These are phyloP conservation scores for Alliaria petiolata DNA, from an alignment of 345 rosid genomes.

Conservation along the genomic window DNA sequence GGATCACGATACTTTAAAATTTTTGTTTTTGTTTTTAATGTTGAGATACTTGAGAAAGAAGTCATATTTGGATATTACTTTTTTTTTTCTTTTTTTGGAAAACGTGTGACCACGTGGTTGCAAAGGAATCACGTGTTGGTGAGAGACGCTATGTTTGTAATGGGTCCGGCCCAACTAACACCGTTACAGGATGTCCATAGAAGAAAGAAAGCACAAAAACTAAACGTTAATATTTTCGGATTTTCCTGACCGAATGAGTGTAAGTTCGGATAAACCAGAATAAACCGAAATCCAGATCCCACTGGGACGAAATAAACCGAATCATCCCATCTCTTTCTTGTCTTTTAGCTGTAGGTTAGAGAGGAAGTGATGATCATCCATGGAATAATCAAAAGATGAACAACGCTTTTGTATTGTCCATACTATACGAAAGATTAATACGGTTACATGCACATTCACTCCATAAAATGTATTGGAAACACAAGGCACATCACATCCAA, in stretches of 20 bases:
- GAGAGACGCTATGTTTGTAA: not conserved
- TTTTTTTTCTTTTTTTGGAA: no score
- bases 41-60: no score
- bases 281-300: not conserved
- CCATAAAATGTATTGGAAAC: not conserved
- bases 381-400: not conserved
- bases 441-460: not conserved
- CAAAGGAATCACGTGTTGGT: not conserved
- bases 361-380: no score
- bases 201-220: not conserved
- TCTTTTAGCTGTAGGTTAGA: not conserved
- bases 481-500: conserved; percentile 3
- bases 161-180: conserved; percentile 19
- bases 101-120: conserved; percentile 17
- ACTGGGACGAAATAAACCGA: not conserved
- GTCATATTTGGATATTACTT: no score
- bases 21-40: no score
- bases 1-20: no score
- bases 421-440: not conserved
- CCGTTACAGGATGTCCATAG: not conserved
- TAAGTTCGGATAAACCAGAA: no score
- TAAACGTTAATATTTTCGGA: no score
- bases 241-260: no score
- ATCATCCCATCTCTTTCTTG: not conserved
- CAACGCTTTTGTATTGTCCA: not conserved